These are phyloP conservation scores for Dendrocalamus sinicus DNA, from an alignment of 176 grass and related monocot genomes.

Conservation along the genomic window DNA sequence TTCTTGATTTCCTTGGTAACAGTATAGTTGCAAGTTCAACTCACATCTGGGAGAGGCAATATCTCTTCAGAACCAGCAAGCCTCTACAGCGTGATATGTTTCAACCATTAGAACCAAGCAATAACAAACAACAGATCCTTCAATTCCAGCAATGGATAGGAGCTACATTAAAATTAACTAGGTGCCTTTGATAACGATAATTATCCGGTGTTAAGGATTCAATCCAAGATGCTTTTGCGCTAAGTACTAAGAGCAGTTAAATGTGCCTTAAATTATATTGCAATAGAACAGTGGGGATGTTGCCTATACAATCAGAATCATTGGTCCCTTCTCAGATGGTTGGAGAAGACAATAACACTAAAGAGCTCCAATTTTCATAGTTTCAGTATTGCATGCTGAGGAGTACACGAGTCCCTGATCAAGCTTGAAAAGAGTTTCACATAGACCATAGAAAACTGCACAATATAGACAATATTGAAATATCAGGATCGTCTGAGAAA, in stretches of 20 bases:
- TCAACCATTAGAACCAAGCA: slow-evolving; percentile 18
- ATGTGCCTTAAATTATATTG: background rate
- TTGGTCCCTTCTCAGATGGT: slow-evolving; percentile 76
- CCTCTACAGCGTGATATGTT: slow-evolving; percentile 56
- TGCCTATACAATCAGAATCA: slow-evolving; percentile 84
- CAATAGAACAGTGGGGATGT: background rate
- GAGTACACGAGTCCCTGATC: slow-evolving; percentile 90
- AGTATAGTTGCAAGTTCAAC: slow-evolving; percentile 40
- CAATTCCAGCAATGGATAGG: background rate
- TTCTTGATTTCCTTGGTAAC: slow-evolving; percentile 55
- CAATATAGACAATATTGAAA: background rate
- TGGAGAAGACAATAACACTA: slow-evolving; percentile 82
- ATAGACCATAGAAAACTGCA: slow-evolving; percentile 89
- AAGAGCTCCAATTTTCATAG: slow-evolving; percentile 68
- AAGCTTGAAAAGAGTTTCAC: slow-evolving; percentile 73
- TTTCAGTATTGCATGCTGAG: slow-evolving; percentile 78
- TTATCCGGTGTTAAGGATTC: background rate
- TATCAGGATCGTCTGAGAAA: slow-evolving; percentile 10
- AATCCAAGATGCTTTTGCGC: background rate
- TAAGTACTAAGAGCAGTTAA: background rate
- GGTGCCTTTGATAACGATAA: background rate
- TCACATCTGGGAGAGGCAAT: slow-evolving; percentile 64
- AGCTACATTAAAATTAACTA: background rate
- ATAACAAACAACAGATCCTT: slow-evolving; percentile 17
- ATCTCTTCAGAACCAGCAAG: slow-evolving; percentile 94